These are phyloP conservation scores for Neopestalotiopsis sp. DNA, from an alignment of 2,329 filamentous ascomycete species.

Conservation along the genomic window DNA sequence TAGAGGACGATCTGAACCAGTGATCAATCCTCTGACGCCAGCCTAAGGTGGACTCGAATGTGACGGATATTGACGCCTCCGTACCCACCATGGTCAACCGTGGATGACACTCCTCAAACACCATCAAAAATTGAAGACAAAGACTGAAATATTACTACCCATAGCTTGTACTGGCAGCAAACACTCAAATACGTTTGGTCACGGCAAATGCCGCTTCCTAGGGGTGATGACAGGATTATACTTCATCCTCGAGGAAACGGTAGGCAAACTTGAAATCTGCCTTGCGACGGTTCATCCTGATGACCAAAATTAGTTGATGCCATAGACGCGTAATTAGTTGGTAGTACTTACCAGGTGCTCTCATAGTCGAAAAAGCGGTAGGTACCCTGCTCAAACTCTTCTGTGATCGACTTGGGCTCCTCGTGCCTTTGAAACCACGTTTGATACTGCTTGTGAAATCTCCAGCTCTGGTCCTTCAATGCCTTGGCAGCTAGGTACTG, in stretches of 20 bases:
- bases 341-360: conserved; percentile 84
- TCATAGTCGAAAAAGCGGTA: conserved; percentile 99
- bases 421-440: conserved; percentile 99
- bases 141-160: not conserved
- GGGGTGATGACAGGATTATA: conserved; percentile 47
- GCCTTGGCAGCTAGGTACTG: conserved; percentile 95
- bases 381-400: conserved; percentile 98
- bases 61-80: conserved; percentile 9
- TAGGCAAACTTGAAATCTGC: conserved; percentile 98
- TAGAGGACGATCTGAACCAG: not conserved
- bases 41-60: conserved; percentile 1
- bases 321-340: conserved; percentile 17
- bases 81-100: conserved; percentile 16
- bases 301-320: conserved; percentile 30
- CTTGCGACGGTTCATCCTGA: conserved; percentile 97
- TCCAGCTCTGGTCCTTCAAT: conserved; percentile 98
- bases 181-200: conserved; percentile 5
- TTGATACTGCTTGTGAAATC: conserved; percentile 99
- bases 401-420: conserved; percentile 97
- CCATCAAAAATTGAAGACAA: not conserved
- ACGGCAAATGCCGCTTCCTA: not conserved
- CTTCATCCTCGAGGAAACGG: conserved; percentile 95
- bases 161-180: not conserved
- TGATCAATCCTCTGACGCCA: conserved; percentile 16
- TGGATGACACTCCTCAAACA: conserved; percentile 12